These are phyloP conservation scores for Ascochyta koolunga DNA, from an alignment of 2,329 filamentous ascomycete genomes.

Conservation along the genomic window DNA sequence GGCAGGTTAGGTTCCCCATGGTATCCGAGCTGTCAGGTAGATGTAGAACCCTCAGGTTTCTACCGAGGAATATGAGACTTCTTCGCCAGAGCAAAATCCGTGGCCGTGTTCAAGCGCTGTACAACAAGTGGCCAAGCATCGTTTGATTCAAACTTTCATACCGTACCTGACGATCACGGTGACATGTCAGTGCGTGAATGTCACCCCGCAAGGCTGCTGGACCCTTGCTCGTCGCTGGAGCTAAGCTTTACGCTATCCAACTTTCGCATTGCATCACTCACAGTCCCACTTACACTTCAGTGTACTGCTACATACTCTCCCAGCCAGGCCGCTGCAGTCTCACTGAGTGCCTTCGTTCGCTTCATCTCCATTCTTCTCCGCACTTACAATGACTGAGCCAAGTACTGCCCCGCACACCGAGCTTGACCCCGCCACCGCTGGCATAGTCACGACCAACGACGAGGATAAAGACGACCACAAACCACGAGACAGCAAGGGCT, in stretches of 20 bases:
- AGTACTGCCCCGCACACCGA: conserved; percentile 36
- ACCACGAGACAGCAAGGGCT: conserved; percentile 61
- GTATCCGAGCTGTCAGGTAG: too few relatives aligned
- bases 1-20: too few relatives aligned
- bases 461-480: conserved; percentile 36
- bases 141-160: neutral
- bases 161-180: conserved; percentile 20
- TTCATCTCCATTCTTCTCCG: neutral
- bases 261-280: conserved; percentile 19
- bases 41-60: too few relatives aligned
- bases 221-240: conserved; percentile 23
- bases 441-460: conserved; percentile 23
- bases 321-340: neutral
- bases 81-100: too few relatives aligned
- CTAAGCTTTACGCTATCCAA: conserved; percentile 24
- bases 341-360: neutral
- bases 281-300: neutral
- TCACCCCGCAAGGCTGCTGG: conserved; percentile 14
- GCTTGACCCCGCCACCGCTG: conserved; percentile 33
- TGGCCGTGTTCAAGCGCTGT: neutral
- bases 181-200: conserved; percentile 24
- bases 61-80: too few relatives aligned
- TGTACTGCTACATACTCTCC: neutral
- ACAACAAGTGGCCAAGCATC: neutral
- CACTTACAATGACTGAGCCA: conserved; percentile 30